Percentiles rank a stretch among this genome's conserved stretches.
Conservation (phyloP, 441 rosid genomes). For the Pelargonium fulgidum region DNA sequence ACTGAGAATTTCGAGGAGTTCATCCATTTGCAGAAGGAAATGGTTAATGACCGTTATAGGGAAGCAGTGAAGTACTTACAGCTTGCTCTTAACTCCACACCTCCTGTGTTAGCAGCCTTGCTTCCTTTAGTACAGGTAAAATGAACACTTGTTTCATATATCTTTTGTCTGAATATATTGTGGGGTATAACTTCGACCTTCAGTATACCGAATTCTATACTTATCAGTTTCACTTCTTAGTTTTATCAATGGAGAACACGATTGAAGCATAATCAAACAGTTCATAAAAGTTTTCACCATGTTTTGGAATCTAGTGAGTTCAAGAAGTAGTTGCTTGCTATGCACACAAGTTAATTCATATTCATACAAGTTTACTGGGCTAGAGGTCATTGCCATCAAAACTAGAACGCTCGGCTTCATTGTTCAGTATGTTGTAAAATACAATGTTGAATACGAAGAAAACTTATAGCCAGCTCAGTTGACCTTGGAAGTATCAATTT, state of each 20-base stretch:
- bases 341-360: not conserved
- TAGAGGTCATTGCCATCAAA: not conserved
- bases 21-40: slow-evolving; percentile 22
- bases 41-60: slow-evolving; percentile 39
- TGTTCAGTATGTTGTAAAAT: not conserved
- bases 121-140: slow-evolving; percentile 75
- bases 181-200: not conserved
- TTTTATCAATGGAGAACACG: not conserved
- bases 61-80: slow-evolving; percentile 57
- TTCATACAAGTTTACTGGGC: not conserved
- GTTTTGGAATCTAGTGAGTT: not conserved
- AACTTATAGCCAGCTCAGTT: not conserved
- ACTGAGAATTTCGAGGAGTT: slow-evolving; percentile 31
- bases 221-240: slow-evolving; percentile 5
- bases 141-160: slow-evolving; percentile 6
- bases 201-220: not conserved
- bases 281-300: not conserved
- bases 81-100: slow-evolving; percentile 38
- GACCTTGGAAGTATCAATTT: not conserved
- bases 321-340: not conserved
- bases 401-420: not conserved
- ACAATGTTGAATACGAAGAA: not conserved
- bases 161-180: not conserved
- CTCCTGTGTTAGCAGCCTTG: slow-evolving; percentile 41
- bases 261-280: not conserved